phyloP scores from a whole-genome alignment of 2,329 filamentous ascomycete species.

The Ceratocystis harringtonii region DNA sequence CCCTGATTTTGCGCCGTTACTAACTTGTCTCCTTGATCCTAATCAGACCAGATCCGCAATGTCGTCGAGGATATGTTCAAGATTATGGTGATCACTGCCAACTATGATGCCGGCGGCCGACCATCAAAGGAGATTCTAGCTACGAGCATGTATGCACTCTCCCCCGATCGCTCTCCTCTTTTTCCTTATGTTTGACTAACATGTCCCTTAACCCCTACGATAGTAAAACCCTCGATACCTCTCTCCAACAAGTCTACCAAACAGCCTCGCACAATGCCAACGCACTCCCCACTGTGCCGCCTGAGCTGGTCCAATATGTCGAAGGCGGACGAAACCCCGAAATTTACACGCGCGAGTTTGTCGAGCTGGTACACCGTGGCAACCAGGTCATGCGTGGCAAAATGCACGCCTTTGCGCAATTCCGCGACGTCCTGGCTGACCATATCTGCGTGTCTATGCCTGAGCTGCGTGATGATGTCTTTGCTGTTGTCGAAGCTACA shows the following conservation, averaged over 20 bases:
- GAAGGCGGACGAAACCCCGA: conserved; percentile 58
- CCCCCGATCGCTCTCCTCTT: background rate
- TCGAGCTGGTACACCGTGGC: conserved; percentile 49
- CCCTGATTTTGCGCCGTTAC: background rate
- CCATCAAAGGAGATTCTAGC: conserved; percentile 42
- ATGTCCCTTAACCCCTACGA: background rate
- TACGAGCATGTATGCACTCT: conserved; percentile 31
- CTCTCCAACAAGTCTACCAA: conserved; percentile 28
- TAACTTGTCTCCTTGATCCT: background rate
- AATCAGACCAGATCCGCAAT: conserved; percentile 43
- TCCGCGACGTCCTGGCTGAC: conserved; percentile 46
- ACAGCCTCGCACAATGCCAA: conserved; percentile 28
- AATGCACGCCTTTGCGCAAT: conserved; percentile 42
- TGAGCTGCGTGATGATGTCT: conserved; percentile 41
- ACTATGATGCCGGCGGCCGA: conserved; percentile 40
- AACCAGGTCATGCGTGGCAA: conserved; percentile 56
- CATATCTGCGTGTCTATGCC: conserved; percentile 44
- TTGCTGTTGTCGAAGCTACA: conserved; percentile 34
- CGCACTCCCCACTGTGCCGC: conserved; percentile 39
- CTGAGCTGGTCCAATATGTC: conserved; percentile 52
- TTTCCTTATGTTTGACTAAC: background rate
- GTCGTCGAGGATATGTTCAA: conserved; percentile 50
- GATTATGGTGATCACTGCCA: conserved; percentile 46
- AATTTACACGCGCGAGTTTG: conserved; percentile 60
- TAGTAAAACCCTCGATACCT: conserved; percentile 29